Conservation (phyloP, 768 basidiomycete species). For the Neoboletus subvelutipes region DNA sequence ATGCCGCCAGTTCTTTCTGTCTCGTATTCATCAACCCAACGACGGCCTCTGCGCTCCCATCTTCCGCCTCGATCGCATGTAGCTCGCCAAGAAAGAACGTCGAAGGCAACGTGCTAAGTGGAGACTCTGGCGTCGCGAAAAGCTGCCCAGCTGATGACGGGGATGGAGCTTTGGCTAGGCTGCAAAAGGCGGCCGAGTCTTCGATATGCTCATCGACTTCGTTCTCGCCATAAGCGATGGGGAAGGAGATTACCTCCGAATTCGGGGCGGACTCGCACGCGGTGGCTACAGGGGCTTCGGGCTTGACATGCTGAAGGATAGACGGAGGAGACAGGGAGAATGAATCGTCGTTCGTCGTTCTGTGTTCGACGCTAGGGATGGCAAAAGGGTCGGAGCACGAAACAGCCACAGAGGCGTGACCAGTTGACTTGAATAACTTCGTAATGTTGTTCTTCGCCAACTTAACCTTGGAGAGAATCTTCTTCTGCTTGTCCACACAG, state of each 20-base stretch:
- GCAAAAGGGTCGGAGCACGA: background rate
- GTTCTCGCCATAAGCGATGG: background rate
- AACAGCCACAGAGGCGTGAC: background rate
- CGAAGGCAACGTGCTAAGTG: background rate
- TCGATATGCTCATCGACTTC: background rate
- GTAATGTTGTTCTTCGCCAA: constrained; percentile 12
- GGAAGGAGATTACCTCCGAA: background rate
- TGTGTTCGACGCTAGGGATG: background rate
- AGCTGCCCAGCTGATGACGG: background rate
- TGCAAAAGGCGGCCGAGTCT: background rate
- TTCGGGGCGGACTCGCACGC: background rate
- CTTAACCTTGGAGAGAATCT: constrained; percentile 11
- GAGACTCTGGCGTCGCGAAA: background rate
- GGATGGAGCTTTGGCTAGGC: background rate
- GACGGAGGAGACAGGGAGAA: background rate
- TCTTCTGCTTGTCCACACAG: constrained; percentile 6
- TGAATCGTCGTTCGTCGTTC: background rate
- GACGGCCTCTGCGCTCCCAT: background rate
- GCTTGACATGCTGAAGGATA: background rate
- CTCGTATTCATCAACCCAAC: background rate
- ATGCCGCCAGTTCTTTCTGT: background rate
- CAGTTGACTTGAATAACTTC: constrained; percentile 16
- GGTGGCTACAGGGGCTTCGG: background rate
- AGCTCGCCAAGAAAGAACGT: background rate
- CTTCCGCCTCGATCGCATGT: constrained; percentile 8